phyloP scores from a whole-genome alignment of 805 yeast species.

The Wickerhamiella brachini region DNA sequence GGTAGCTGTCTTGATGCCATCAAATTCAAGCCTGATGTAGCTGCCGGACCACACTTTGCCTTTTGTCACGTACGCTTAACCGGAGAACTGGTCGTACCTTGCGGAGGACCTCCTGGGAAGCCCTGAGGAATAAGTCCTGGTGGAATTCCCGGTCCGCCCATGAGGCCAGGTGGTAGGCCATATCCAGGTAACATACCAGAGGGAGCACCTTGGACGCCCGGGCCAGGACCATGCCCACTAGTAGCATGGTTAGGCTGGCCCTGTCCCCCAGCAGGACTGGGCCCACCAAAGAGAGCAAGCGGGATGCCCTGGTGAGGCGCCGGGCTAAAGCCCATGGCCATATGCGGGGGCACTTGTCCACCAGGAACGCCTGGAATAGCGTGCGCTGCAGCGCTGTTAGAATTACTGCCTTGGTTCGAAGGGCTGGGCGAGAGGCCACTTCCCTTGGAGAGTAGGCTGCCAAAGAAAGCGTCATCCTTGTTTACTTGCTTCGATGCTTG shows the following conservation, averaged over 20 bases:
- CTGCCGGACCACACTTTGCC: too few relatives aligned
- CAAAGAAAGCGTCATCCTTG: conserved; percentile 6
- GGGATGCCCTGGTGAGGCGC: background rate
- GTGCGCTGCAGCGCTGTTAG: background rate
- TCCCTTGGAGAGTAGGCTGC: conserved; percentile 4
- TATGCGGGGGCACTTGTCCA: background rate
- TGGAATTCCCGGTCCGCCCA: background rate
- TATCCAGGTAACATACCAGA: background rate
- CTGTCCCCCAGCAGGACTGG: too few relatives aligned
- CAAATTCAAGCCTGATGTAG: too few relatives aligned
- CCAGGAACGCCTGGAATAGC: background rate
- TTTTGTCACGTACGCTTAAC: background rate
- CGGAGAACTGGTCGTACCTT: background rate
- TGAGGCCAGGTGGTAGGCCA: background rate
- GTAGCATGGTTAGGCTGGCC: too few relatives aligned
- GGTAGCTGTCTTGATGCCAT: too few relatives aligned
- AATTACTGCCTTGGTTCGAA: background rate
- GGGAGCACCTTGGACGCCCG: background rate
- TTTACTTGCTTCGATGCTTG: background rate
- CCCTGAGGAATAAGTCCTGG: background rate
- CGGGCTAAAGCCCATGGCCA: background rate
- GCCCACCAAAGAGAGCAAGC: background rate
- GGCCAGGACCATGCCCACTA: background rate
- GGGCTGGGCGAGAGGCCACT: background rate
- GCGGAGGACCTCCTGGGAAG: background rate